Base-by-base conservation (phyloP, 805 yeast species). In the Zygosaccharomyces siamensis region DNA sequence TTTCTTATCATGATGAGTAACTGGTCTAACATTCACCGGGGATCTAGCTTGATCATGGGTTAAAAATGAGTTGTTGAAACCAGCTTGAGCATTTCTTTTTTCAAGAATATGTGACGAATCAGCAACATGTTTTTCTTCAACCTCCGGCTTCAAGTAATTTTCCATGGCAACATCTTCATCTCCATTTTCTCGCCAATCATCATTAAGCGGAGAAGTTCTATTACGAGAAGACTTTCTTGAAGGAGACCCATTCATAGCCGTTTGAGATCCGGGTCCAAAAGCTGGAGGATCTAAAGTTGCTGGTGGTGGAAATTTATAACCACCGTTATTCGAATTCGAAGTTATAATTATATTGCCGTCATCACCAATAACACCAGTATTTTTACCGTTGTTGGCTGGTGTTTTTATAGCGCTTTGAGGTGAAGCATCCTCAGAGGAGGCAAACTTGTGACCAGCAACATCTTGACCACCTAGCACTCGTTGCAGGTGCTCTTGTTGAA, bases 221-320 rank as follows among this genome's bases (percentile, higher is more conserved):
- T 14, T 16, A 31, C 39, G 38, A 18, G 36, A 41, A n/a, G 45
- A 18, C 31, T 44, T 46, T 41, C 57, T 45, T 47, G 59, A 35
- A 41, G 62, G 54, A 43, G 67, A 62, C 5, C 67, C 68, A 44
- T 57, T 60, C 31, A 62, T 47, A 2, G 66, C 59, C 0, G 60
- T 54, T 36, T 50, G 56, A n/a, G 66, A 52, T 4, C 50, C 46
- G 2, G 65, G 56, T 8, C 56, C 58, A 7, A 58, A 57, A 18
- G 44, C 12, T 7, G 44, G 33, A 18, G 36, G 27, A 35, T 30
- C 54, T 48, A 52, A 40, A 45, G 50, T 45, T 7, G 52, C 37
- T 24, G 66, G 66, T 7, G 69, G 67, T n/a, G 70, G 70, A 42
- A 66, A 66, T 45, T 63, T 61, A 48, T 64, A 66, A n/a, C 53